Base-by-base conservation (phyloP, 345 rosid species). In the Moringa oleifera region DNA sequence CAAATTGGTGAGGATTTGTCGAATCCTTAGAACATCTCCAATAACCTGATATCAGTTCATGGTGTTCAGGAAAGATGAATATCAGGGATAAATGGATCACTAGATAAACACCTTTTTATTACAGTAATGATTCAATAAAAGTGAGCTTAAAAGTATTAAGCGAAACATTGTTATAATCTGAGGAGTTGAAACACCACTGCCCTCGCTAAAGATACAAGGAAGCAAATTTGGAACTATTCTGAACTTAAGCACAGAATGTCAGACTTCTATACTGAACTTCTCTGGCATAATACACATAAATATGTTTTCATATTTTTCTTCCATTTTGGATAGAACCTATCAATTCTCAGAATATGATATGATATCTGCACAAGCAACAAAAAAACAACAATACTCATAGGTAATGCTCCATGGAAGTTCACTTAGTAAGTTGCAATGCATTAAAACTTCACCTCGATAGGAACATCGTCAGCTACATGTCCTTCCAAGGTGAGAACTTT, bases 1-100 rank as follows among this genome's bases (percentile, higher is more conserved):
- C 82, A 94, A 77, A 73, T 94, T 94, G 75, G 99, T 90, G 71
- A 94, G 96, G 60, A 94, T 88, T 76, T 91, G 99, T 31, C 99
- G 75, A 57, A 94, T 94, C 74, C 99, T 79, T 60, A 94, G 78
- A 70, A 94, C 99, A 77, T 94, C 99, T 69, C 99, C 99, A 60
- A 84, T 71, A 16, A 94, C 91, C 98, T 91, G 79, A 79, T 63
- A 73, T 70, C 6, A 41, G 11, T 33, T 5, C 5, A 33, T 4
- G 11, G 11, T 33, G 37, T 41, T 4, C 47, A 41, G 16, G 13
- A 11, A 7, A 41, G 16, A 41, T 41, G 13, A 41, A 41, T 41
- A 7, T 41, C 47, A 41, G 12, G 12, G 47, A 41, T 41, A 7
- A 41, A 7, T 9, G 47, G 12, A 4, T 5, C 13, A 41, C 1